A percentile compares a stretch with the other conserved stretches of the same genome.
phyloP scores from a whole-genome alignment of 495 filamentous ascomycete genomes.

The Hypoxylon lienhwacheense region DNA sequence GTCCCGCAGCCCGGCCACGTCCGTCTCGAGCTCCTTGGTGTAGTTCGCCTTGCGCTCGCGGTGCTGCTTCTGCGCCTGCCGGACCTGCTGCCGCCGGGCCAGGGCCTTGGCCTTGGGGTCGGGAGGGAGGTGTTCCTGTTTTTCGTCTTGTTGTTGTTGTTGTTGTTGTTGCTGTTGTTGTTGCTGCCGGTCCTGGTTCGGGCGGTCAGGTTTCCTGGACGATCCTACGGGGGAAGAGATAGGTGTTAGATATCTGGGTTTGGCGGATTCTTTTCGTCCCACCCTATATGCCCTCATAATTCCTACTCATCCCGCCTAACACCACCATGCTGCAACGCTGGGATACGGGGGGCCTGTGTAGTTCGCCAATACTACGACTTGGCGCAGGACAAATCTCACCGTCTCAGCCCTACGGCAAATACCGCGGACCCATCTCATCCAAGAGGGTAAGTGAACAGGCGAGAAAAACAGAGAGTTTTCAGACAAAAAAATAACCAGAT shows the following conservation, averaged over 20 bases:
- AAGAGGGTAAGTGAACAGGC: neutral
- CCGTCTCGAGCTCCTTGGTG: slow-evolving; percentile 53
- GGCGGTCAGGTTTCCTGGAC: too few relatives aligned
- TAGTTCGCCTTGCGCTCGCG: slow-evolving; percentile 57
- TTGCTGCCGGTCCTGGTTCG: slow-evolving; percentile 19
- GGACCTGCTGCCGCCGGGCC: slow-evolving; percentile 51
- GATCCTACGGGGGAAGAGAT: neutral
- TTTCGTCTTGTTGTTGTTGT: slow-evolving; percentile 7
- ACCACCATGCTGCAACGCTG: too few relatives aligned
- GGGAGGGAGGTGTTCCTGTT: too few relatives aligned
- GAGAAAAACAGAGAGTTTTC: neutral
- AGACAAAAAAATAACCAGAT: neutral
- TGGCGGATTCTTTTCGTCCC: too few relatives aligned
- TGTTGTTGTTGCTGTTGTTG: slow-evolving; percentile 4
- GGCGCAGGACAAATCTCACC: too few relatives aligned
- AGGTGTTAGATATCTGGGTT: too few relatives aligned
- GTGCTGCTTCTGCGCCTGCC: slow-evolving; percentile 55
- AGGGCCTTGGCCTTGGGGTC: slow-evolving; percentile 39
- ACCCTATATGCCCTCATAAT: too few relatives aligned
- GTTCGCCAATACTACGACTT: slow-evolving; percentile 19
- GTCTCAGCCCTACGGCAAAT: slow-evolving; percentile 30
- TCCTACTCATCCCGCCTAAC: too few relatives aligned
- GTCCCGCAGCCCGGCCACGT: slow-evolving; percentile 48
- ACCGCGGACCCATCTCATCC: slow-evolving; percentile 8
- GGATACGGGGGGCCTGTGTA: slow-evolving; percentile 2